Percentiles rank a stretch among this genome's conserved stretches.
Conservation (phyloP, 176 grass and related monocot genomes). For the Cenchrus americanus region DNA sequence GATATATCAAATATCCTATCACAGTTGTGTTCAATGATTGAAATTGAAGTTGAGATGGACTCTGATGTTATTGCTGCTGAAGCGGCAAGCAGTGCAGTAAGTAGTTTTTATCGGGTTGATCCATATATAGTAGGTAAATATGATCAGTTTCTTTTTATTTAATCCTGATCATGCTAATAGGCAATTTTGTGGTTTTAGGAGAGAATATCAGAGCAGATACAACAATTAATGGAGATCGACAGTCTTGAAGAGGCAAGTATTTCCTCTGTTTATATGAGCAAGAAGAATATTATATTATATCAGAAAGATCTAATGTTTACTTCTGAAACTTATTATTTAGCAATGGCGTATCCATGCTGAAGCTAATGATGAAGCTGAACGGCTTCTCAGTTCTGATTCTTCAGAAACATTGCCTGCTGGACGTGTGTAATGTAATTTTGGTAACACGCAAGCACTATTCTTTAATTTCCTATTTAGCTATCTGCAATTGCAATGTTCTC, state of each 20-base stretch:
- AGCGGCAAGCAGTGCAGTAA: conserved; percentile 82
- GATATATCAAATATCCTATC: conserved; percentile 35
- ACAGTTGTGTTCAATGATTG: conserved; percentile 97
- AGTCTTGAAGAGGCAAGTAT: conserved; percentile 94
- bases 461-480: conserved; percentile 1
- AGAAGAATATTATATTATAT: background rate
- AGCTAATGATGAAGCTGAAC: conserved; percentile 97
- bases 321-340: conserved; percentile 52
- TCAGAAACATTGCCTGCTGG: conserved; percentile 57
- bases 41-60: conserved; percentile 99
- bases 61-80: conserved; percentile 94
- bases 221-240: conserved; percentile 96
- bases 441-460: conserved; percentile 28
- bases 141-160: conserved; percentile 31
- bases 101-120: conserved; percentile 43
- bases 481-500: conserved; percentile 13
- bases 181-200: conserved; percentile 55
- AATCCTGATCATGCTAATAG: conserved; percentile 22
- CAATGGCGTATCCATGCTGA: conserved; percentile 97
- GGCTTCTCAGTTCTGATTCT: conserved; percentile 82
- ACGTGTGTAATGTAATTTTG: conserved; percentile 46
- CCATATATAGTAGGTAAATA: conserved; percentile 1
- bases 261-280: conserved; percentile 15
- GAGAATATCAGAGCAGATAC: conserved; percentile 90
- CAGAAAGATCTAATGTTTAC: conserved; percentile 20